Evolutionary conservation across 768 basidiomycete genomes (phyloP).

Genomic region (Boletus pseudo-olivaceus): DNA sequence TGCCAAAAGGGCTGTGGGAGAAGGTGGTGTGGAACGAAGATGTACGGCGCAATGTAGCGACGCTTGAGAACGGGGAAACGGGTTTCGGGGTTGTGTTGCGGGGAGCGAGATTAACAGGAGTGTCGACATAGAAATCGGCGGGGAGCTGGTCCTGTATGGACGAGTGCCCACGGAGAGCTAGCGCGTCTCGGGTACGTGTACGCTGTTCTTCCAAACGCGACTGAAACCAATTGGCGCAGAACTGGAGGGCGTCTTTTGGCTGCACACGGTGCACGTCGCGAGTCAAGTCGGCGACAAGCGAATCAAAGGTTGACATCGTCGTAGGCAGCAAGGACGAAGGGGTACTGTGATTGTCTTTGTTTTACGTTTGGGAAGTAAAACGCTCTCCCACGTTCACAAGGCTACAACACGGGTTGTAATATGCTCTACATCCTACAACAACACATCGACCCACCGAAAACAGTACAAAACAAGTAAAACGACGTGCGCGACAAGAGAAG

Average conservation of each 20-base stretch:
- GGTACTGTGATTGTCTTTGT: slow-evolving; percentile 1
- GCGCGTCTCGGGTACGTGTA: slow-evolving; percentile 61
- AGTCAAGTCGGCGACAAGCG: slow-evolving; percentile 79
- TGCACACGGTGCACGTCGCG: slow-evolving; percentile 83
- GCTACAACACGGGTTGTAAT: neutral
- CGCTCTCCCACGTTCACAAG: slow-evolving; percentile 27
- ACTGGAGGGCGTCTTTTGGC: slow-evolving; percentile 89
- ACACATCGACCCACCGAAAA: slow-evolving; percentile 4
- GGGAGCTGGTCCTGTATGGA: slow-evolving; percentile 51
- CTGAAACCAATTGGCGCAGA: slow-evolving; percentile 94
- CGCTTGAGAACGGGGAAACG: slow-evolving; percentile 57
- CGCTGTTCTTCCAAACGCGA: slow-evolving; percentile 82
- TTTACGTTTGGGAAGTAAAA: slow-evolving; percentile 8
- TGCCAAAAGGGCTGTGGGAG: slow-evolving; percentile 71
- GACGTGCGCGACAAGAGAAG: neutral
- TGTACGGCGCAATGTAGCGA: slow-evolving; percentile 41
- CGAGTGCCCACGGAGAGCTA: slow-evolving; percentile 47
- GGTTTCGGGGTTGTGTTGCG: slow-evolving; percentile 36
- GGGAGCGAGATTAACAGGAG: slow-evolving; percentile 34
- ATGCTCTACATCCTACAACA: slow-evolving; percentile 3
- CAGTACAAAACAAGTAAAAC: slow-evolving; percentile 11
- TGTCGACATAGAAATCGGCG: slow-evolving; percentile 57
- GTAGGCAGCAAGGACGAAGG: slow-evolving; percentile 6
- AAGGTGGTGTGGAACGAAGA: slow-evolving; percentile 50
- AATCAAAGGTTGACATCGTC: slow-evolving; percentile 69